A percentile compares a stretch with the other conserved stretches of the same genome.
These are phyloP conservation scores for Nakaseomyces kungkrabaensis DNA, from an alignment of 1,139 yeast genomes.

Conservation along the genomic window DNA sequence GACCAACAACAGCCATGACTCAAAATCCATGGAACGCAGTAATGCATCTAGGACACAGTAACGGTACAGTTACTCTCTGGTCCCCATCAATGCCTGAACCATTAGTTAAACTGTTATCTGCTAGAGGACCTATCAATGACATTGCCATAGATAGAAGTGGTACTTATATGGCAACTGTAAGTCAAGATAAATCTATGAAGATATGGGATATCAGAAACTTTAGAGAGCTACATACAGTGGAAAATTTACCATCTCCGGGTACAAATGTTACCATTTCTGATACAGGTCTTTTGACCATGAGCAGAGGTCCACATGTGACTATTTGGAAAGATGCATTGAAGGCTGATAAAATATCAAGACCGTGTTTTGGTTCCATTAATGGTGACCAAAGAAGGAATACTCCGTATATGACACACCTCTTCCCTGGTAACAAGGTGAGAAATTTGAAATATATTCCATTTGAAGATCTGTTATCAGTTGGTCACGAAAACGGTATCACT, in stretches of 20 bases:
- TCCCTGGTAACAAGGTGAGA: constrained; percentile 68
- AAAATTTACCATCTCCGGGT: constrained; percentile 80
- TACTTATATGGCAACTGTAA: constrained; percentile 85
- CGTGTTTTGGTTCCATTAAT: constrained; percentile 33
- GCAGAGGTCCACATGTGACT: constrained; percentile 93
- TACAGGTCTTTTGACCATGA: constrained; percentile 73
- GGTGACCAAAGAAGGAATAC: constrained; percentile 34
- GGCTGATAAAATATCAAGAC: constrained; percentile 31
- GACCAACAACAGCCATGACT: constrained; percentile 80
- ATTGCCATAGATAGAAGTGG: constrained; percentile 89
- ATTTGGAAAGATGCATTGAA: constrained; percentile 72
- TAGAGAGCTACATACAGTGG: constrained; percentile 52
- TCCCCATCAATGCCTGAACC: constrained; percentile 85
- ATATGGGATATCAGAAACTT: constrained; percentile 91
- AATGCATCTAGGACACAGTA: constrained; percentile 85
- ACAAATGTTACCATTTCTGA: constrained; percentile 73
- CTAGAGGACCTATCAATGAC: constrained; percentile 82
- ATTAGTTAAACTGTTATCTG: constrained; percentile 67
- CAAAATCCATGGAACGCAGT: constrained; percentile 96
- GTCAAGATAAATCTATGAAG: constrained; percentile 75
- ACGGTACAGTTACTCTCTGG: constrained; percentile 92
- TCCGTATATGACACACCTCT: constrained; percentile 87
- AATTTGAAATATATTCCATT: constrained; percentile 75
- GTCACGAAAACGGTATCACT: constrained; percentile 69
- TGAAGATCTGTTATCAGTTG: constrained; percentile 89